Evolutionary conservation across 805 yeast species (phyloP).

Genomic region (Ogataea saltuana): DNA sequence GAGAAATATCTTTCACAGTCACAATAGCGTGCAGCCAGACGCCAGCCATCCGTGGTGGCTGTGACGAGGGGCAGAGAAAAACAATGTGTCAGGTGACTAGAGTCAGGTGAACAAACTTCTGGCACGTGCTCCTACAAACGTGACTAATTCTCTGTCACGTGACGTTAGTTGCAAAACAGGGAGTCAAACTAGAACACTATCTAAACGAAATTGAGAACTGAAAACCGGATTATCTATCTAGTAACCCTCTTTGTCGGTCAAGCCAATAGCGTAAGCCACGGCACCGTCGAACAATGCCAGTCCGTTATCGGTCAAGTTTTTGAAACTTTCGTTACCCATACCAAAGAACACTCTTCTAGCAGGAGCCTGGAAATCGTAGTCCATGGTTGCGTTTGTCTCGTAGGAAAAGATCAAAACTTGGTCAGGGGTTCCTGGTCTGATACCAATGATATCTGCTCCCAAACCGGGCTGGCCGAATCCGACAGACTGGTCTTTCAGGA

Average conservation of each 20-base stretch:
- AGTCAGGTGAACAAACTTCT: too few relatives aligned
- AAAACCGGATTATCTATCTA: background rate
- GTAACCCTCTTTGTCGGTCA: constrained; percentile 1
- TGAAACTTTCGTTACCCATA: constrained; percentile 2
- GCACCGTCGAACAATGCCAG: constrained; percentile 4
- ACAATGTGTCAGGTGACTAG: too few relatives aligned
- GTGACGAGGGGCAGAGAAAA: too few relatives aligned
- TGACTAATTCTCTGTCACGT: too few relatives aligned
- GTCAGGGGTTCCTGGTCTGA: constrained; percentile 8
- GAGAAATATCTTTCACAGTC: too few relatives aligned
- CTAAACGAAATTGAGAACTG: too few relatives aligned
- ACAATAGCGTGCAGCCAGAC: too few relatives aligned
- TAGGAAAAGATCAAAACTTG: constrained; percentile 4
- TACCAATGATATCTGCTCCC: constrained; percentile 6
- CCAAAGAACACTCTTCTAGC: constrained; percentile 7
- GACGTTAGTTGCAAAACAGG: too few relatives aligned
- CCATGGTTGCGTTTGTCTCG: constrained; percentile 7
- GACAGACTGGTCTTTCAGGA: constrained; percentile 1
- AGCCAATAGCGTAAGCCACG: constrained; percentile 1
- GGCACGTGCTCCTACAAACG: too few relatives aligned
- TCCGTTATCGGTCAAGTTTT: constrained; percentile 3
- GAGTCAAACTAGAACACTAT: too few relatives aligned
- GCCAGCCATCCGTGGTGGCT: too few relatives aligned
- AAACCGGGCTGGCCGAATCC: constrained; percentile 5
- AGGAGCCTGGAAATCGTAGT: constrained; percentile 7